Evolutionary conservation across 805 yeast genomes (phyloP).

Genomic region (Torulaspora delbrueckii): DNA sequence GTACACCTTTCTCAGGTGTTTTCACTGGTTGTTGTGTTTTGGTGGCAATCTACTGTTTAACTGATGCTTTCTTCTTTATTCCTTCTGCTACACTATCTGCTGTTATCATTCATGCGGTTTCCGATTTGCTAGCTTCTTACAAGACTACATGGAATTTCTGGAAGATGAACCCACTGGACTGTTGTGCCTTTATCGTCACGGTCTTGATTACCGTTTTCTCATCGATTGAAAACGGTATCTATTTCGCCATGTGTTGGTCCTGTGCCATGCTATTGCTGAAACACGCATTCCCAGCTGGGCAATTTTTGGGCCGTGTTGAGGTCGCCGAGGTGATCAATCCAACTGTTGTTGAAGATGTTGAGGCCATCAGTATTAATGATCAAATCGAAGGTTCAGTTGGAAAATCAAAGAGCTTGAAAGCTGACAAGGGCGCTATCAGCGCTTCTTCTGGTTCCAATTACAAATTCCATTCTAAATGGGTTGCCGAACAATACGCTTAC

Average conservation of each 20-base stretch:
- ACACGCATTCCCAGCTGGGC: slow-evolving; percentile 74
- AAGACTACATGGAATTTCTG: slow-evolving; percentile 64
- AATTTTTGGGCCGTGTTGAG: slow-evolving; percentile 72
- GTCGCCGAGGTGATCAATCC: slow-evolving; percentile 72
- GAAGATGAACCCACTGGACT: slow-evolving; percentile 69
- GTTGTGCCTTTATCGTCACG: slow-evolving; percentile 64
- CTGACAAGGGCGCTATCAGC: background rate
- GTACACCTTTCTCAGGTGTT: slow-evolving; percentile 89
- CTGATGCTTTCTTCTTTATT: slow-evolving; percentile 79
- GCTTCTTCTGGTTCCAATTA: slow-evolving; percentile 20
- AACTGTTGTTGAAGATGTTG: slow-evolving; percentile 33
- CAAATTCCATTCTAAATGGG: slow-evolving; percentile 59
- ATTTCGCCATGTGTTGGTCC: slow-evolving; percentile 84
- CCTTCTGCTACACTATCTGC: slow-evolving; percentile 87
- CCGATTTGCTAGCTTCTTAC: slow-evolving; percentile 73
- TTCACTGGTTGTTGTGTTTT: slow-evolving; percentile 86
- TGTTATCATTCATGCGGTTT: slow-evolving; percentile 88
- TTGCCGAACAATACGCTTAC: slow-evolving; percentile 45
- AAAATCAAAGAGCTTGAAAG: slow-evolving; percentile 3
- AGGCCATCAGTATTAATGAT: slow-evolving; percentile 2
- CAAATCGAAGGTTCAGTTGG: slow-evolving; percentile 10
- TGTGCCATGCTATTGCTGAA: slow-evolving; percentile 68
- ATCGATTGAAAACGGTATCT: slow-evolving; percentile 82
- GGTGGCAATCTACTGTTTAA: slow-evolving; percentile 78
- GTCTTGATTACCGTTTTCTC: slow-evolving; percentile 72